Base-by-base conservation (phyloP, 805 yeast genomes). In the Wickerhamiella hasegawae region DNA sequence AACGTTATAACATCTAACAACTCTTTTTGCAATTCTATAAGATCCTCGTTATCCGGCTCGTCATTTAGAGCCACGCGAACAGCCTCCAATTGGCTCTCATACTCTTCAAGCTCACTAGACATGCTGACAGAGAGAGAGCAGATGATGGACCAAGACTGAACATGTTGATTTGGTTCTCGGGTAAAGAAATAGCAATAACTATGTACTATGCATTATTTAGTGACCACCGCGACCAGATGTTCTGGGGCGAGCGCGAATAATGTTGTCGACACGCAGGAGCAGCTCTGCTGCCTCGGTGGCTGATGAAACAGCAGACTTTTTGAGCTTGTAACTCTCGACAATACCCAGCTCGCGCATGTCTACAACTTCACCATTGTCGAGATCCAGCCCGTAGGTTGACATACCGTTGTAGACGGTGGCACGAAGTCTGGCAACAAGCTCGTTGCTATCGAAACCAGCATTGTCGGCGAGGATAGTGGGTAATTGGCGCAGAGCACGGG, bases 261-360 rank as follows among this genome's bases (percentile, higher is more conserved):
- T 90, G 58, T 90, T 87, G 56, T 90, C 99, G 29, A 90, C 99
- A 6, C 99, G 74, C 51, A 90, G 63, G 45, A 90, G 68, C 32
- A 90, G 85, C 63, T 90, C 97, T 4, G 97, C 92, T 22, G 98
- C 98, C 63, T 90, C 99, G n/a, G 94, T 68, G 4, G 98, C 97
- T 32, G 92, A 76, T 11, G 84, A 71, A 14, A 90, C 96, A 12
- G 92, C 98, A 2, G 96, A 94, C 44, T 72, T 68, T 62, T 90
- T 90, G 57, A 90, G 69, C 60, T 85, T 87, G 60, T 69, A 90
- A 44, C 92, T 76, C 62, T 90, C 99, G 35, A 90, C 84, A 46
- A 87, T 71, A 17, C 97, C 98, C 47, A 76, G 59, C 42, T 84
- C 90, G 57, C 94, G 72, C 92, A 90, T 87, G 56, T 90, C 98